Evolutionary conservation across 495 filamentous ascomycete genomes (phyloP).

Genomic region (Neurospora tetraspora): DNA sequence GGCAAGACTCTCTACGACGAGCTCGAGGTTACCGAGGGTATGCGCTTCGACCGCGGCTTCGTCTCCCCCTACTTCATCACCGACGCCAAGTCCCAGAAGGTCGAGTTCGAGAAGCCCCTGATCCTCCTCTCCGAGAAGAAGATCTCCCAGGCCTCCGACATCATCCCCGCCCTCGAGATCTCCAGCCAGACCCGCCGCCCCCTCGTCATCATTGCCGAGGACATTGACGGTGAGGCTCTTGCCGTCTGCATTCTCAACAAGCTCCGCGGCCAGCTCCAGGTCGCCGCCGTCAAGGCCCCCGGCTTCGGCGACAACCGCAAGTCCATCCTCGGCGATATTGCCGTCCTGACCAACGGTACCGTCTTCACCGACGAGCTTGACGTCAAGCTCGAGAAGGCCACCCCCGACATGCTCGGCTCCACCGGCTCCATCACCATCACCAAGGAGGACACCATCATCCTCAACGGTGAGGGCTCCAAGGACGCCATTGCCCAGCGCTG

Average conservation of each 20-base stretch:
- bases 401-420: conserved; percentile 88
- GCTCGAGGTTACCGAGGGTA: conserved; percentile 97
- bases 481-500: conserved; percentile 89
- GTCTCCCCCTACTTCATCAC: conserved; percentile 99
- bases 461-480: conserved; percentile 96
- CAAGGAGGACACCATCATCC: conserved; percentile 98
- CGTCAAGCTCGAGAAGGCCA: conserved; percentile 96
- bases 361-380: conserved; percentile 98
- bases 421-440: conserved; percentile 98
- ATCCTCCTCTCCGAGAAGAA: conserved; percentile 99
- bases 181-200: conserved; percentile 92
- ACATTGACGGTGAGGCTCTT: conserved; percentile 96
- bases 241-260: conserved; percentile 99
- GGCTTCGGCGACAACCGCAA: conserved; percentile 99
- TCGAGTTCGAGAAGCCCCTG: conserved; percentile 98
- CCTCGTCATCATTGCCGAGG: conserved; percentile 96
- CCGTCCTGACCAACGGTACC: conserved; percentile 87
- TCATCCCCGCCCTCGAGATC: conserved; percentile 93
- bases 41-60: conserved; percentile 98
- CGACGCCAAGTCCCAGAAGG: conserved; percentile 95
- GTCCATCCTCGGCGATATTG: conserved; percentile 94
- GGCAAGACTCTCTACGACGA: conserved; percentile 98
- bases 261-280: conserved; percentile 97
- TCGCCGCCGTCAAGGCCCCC: conserved; percentile 96
- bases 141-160: conserved; percentile 97